These are phyloP conservation scores for Lepidium didymum DNA, from an alignment of 345 rosid genomes.

Conservation along the genomic window DNA sequence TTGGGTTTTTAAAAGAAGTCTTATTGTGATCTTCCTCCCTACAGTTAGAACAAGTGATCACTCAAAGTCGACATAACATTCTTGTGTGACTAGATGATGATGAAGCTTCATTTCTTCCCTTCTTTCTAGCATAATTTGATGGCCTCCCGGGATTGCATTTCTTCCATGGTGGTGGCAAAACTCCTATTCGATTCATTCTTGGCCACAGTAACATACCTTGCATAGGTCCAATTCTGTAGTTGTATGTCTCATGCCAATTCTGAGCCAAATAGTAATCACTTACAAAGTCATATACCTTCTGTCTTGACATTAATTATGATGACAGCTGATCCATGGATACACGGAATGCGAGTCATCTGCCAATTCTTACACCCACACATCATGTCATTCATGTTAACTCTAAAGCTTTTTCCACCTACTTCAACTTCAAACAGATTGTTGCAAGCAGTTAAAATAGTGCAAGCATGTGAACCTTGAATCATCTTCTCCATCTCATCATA, in stretches of 20 bases:
- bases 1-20: no score
- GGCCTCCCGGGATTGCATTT: not conserved
- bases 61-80: no score
- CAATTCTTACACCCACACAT: not conserved
- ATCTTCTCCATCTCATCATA: not conserved
- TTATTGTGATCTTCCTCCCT: no score
- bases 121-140: not conserved
- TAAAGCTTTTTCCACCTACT: no score
- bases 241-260: not conserved
- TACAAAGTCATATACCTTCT: not conserved
- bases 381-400: not conserved
- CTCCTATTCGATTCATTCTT: not conserved
- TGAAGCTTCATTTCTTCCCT: not conserved
- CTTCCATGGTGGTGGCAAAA: not conserved
- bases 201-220: not conserved
- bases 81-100: not conserved
- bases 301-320: not conserved
- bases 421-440: not conserved
- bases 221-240: not conserved
- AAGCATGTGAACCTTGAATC: not conserved
- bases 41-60: no score
- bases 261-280: not conserved
- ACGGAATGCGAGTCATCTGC: not conserved
- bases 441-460: not conserved
- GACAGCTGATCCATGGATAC: not conserved